Evolutionary conservation across 139 green algal genomes (phyloP).

Genomic region (Asterochloris erici): DNA sequence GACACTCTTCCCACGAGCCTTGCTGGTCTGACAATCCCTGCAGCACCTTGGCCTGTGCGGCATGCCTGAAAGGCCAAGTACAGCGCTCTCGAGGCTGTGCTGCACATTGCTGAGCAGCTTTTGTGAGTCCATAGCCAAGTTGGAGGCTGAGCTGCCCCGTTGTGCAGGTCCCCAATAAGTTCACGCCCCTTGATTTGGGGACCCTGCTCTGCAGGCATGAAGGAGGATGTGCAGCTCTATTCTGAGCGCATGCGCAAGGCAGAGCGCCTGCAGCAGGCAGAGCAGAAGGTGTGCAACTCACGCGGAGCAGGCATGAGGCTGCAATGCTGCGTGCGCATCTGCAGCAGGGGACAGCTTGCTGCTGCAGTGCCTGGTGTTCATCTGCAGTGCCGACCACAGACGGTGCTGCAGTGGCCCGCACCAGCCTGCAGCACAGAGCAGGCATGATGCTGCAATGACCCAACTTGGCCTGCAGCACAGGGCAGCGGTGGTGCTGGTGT

Average conservation of each 20-base stretch:
- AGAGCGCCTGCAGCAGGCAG: slow-evolving; percentile 12
- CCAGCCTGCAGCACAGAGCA: background rate
- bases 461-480: no score
- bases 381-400: background rate
- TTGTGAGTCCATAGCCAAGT: background rate
- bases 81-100: background rate
- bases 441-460: no score
- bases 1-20: background rate
- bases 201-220: slow-evolving; percentile 9
- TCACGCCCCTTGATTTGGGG: background rate
- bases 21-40: background rate
- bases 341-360: background rate
- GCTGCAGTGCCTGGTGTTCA: background rate
- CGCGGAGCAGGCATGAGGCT: background rate
- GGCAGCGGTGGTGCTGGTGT: no score
- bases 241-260: slow-evolving; percentile 13
- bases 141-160: no score
- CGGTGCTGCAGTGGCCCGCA: background rate
- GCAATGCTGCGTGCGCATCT: background rate
- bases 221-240: slow-evolving; percentile 23
- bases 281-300: background rate
- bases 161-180: no score
- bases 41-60: background rate
- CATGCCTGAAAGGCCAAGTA: background rate
- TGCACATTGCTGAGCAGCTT: background rate